Percentiles rank a stretch among this genome's conserved stretches.
Evolutionary conservation across 208 protist genomes (phyloP).

Genomic region (Novymonas esmeraldas): DNA sequence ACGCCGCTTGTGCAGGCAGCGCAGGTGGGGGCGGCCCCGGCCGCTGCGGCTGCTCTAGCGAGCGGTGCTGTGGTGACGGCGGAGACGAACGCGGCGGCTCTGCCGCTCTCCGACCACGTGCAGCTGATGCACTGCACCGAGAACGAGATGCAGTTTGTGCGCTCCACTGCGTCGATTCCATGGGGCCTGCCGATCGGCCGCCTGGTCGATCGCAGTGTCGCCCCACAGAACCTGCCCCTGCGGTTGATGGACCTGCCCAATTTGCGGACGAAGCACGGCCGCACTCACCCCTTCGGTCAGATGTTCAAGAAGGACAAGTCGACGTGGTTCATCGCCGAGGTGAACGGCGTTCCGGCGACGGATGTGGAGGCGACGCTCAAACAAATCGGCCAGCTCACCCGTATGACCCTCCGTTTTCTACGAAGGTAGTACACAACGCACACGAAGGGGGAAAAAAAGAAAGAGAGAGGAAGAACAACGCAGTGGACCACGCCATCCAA

Average conservation of each 20-base stretch:
- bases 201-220: slow-evolving; percentile 9
- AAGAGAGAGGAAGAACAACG: background rate
- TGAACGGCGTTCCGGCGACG: slow-evolving; percentile 38
- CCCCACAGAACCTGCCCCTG: slow-evolving; percentile 20
- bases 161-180: slow-evolving; percentile 36
- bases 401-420: slow-evolving; percentile 41
- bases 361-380: slow-evolving; percentile 36
- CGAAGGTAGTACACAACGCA: slow-evolving; percentile 16
- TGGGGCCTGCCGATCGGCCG: slow-evolving; percentile 58
- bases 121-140: slow-evolving; percentile 40
- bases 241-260: slow-evolving; percentile 22
- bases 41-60: slow-evolving; percentile 2
- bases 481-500: no score
- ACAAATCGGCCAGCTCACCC: slow-evolving; percentile 37
- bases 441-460: no score
- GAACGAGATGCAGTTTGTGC: slow-evolving; percentile 59
- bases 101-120: slow-evolving; percentile 52
- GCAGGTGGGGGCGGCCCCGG: background rate
- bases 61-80: background rate
- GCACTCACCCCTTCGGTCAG: slow-evolving; percentile 43
- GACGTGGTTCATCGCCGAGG: slow-evolving; percentile 52
- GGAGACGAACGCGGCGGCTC: background rate
- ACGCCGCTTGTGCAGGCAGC: slow-evolving; percentile 16
- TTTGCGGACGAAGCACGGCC: background rate
- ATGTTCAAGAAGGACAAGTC: slow-evolving; percentile 39